A percentile compares a stretch with the other conserved stretches of the same genome.
These are phyloP conservation scores for Salvia splendens DNA, from an alignment of 257 asterid genomes.

Conservation along the genomic window DNA sequence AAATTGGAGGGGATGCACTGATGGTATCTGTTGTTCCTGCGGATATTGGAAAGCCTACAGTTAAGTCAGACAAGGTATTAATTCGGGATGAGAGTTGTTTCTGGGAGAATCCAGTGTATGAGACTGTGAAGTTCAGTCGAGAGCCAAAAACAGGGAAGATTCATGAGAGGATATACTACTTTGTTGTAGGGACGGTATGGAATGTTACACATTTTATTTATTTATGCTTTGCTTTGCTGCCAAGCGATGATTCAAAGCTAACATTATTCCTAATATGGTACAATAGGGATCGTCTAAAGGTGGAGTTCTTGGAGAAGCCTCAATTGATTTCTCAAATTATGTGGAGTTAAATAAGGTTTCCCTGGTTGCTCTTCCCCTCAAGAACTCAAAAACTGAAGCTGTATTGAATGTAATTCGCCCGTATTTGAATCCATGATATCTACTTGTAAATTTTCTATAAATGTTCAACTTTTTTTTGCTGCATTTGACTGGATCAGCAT, in stretches of 20 bases:
- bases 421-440: neutral
- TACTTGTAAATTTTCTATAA: neutral
- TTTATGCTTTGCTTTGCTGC: slow-evolving; percentile 41
- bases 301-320: slow-evolving; percentile 87
- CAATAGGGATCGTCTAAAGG: slow-evolving; percentile 67
- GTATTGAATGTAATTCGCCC: slow-evolving; percentile 57
- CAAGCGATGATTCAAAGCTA: slow-evolving; percentile 35
- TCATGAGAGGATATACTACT: slow-evolving; percentile 79
- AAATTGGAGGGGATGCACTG: slow-evolving; percentile 65
- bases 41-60: slow-evolving; percentile 77
- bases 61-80: slow-evolving; percentile 66
- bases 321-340: slow-evolving; percentile 78
- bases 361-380: slow-evolving; percentile 79
- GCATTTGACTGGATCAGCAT: too few species aligned
- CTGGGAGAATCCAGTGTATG: slow-evolving; percentile 83
- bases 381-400: slow-evolving; percentile 71
- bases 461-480: too few species aligned
- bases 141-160: slow-evolving; percentile 85
- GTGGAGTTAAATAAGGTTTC: slow-evolving; percentile 71
- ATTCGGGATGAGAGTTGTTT: slow-evolving; percentile 80
- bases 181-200: slow-evolving; percentile 80
- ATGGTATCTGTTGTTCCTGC: slow-evolving; percentile 80
- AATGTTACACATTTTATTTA: slow-evolving; percentile 21
- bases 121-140: slow-evolving; percentile 72
- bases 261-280: slow-evolving; percentile 28